Percentiles rank a stretch among this genome's conserved stretches.
Evolutionary conservation across 306 rosid genomes (phyloP).

Genomic region (Lathyrus sativus): DNA sequence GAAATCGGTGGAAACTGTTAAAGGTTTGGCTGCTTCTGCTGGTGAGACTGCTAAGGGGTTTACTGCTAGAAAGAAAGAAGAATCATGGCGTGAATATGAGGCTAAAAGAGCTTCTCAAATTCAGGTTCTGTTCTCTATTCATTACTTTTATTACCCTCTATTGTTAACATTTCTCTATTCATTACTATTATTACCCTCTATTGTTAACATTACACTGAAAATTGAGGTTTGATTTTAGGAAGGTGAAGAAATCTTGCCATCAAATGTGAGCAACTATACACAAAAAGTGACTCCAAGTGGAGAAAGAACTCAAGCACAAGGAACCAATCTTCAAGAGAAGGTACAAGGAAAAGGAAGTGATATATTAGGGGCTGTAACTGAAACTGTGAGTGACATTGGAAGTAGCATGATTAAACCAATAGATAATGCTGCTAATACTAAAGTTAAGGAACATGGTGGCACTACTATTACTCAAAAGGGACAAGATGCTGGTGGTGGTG

Average conservation of each 20-base stretch:
- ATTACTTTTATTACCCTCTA: background rate
- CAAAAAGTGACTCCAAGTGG: slow-evolving; percentile 20
- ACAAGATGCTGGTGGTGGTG: slow-evolving; percentile 35
- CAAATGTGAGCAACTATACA: slow-evolving; percentile 33
- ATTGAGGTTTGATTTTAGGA: slow-evolving; percentile 33
- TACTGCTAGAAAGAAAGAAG: slow-evolving; percentile 77
- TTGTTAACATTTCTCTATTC: background rate
- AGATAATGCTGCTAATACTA: background rate
- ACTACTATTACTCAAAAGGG: background rate
- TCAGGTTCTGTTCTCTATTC: slow-evolving; percentile 38
- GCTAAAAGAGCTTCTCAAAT: slow-evolving; percentile 39
- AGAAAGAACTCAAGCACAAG: slow-evolving; percentile 26
- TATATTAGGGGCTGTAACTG: slow-evolving; percentile 43
- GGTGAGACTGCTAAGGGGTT: slow-evolving; percentile 71
- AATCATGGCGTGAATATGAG: slow-evolving; percentile 47
- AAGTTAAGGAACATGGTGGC: slow-evolving; percentile 18
- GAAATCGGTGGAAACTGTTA: slow-evolving; percentile 49
- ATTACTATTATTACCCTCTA: background rate
- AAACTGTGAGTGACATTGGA: slow-evolving; percentile 47
- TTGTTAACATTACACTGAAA: slow-evolving; percentile 12
- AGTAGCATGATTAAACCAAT: slow-evolving; percentile 33
- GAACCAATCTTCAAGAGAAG: background rate
- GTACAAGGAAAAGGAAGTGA: slow-evolving; percentile 7
- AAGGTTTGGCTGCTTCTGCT: slow-evolving; percentile 52
- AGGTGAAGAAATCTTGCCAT: slow-evolving; percentile 27